Evolutionary conservation across 192 early-diverging fungal genomes (phyloP).

Genomic region (Mortierella claussenii): DNA sequence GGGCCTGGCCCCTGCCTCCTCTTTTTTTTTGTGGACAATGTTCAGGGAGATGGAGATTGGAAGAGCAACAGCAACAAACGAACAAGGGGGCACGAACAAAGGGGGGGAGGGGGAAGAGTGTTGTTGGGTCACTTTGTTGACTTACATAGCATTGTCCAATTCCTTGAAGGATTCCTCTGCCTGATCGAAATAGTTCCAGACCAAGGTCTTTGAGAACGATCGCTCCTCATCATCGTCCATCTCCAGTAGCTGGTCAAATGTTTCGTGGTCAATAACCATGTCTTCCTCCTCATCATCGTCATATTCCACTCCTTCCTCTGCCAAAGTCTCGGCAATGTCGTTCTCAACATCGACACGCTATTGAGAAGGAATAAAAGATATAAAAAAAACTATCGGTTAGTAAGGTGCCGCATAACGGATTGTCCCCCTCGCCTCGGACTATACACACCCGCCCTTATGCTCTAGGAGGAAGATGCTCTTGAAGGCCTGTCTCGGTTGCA

Average conservation of each 20-base stretch:
- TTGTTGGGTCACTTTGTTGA: background rate
- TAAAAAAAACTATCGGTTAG: too few relatives aligned
- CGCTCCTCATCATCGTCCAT: conserved; percentile 94
- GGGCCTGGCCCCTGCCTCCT: too few relatives aligned
- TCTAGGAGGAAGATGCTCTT: too few relatives aligned
- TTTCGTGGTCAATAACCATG: conserved; percentile 75
- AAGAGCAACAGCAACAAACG: too few relatives aligned
- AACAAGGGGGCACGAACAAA: too few relatives aligned
- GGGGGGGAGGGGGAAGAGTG: background rate
- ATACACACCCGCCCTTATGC: too few relatives aligned
- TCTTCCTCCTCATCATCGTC: background rate
- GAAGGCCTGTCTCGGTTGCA: too few relatives aligned
- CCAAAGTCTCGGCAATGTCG: too few relatives aligned
- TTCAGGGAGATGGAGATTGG: too few relatives aligned
- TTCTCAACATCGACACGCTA: background rate
- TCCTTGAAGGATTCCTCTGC: conserved; percentile 80
- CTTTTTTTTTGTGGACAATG: too few relatives aligned
- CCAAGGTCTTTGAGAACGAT: conserved; percentile 80
- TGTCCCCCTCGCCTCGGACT: too few relatives aligned
- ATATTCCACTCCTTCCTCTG: background rate
- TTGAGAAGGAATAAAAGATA: background rate
- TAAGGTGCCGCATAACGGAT: too few relatives aligned
- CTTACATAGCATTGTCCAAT: conserved; percentile 79
- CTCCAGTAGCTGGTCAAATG: conserved; percentile 90
- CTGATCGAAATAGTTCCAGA: conserved; percentile 87